Evolutionary conservation across 2,329 filamentous ascomycete species (phyloP).

Genomic region (Epichloe hybrida): DNA sequence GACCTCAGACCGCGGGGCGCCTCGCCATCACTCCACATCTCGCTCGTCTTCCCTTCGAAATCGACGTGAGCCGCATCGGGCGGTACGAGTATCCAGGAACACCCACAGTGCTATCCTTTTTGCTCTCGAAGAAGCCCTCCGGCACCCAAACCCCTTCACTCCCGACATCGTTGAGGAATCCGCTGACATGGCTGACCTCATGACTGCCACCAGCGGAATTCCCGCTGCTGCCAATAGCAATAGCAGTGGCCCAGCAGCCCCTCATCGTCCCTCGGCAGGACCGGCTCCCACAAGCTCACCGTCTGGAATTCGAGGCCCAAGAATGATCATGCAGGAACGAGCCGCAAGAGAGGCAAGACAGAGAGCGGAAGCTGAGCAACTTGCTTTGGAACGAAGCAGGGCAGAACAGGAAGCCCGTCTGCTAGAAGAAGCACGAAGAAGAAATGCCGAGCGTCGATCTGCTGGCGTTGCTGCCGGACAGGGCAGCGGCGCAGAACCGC

Average conservation of each 20-base stretch:
- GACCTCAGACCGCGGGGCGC: conserved; percentile 15
- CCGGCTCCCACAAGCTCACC: conserved; percentile 41
- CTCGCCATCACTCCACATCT: conserved; percentile 12
- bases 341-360: conserved; percentile 61
- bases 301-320: conserved; percentile 65
- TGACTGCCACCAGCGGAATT: conserved; percentile 42
- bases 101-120: conserved; percentile 92
- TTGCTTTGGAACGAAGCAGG: conserved; percentile 37
- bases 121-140: conserved; percentile 79
- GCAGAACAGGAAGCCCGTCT: conserved; percentile 43
- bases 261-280: conserved; percentile 31
- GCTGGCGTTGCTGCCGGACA: conserved; percentile 31
- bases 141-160: conserved; percentile 70
- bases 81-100: conserved; percentile 59
- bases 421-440: conserved; percentile 40
- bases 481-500: conserved; percentile 16
- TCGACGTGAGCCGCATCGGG: conserved; percentile 29
- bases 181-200: conserved; percentile 81
- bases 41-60: conserved; percentile 19
- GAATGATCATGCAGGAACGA: conserved; percentile 84
- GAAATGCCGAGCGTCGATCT: conserved; percentile 48
- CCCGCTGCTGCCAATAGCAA: conserved; percentile 32
- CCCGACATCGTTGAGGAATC: conserved; percentile 76
- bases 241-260: conserved; percentile 35
- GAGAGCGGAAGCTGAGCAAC: conserved; percentile 52